Evolutionary conservation across 2,329 filamentous ascomycete species (phyloP), one percentile per base, ranked within the genome.

Genomic region (Pestalotiopsis fici): DNA sequence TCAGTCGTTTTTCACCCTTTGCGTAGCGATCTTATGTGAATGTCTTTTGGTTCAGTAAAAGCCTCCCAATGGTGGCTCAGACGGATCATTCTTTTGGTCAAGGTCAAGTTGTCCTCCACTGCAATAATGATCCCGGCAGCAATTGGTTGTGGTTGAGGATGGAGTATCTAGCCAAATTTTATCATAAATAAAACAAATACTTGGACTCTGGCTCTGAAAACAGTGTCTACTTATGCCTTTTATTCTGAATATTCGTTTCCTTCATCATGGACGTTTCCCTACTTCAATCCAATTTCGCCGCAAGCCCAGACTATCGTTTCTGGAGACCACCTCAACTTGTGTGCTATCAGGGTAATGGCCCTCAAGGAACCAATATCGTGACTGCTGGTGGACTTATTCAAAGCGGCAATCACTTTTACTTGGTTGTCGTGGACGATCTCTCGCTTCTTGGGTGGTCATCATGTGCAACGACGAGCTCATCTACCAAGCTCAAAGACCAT

Each of bases 361-460:
- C 63, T 7, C 27, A 66, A 13, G 66, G 60, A 23, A 25, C 62
- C 15, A 65, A 69, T 39, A 43, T 66, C 1, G 66, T 69, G 28
- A 69, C 68, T 2, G 66, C 63, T 18, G 66, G 68, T 47, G 68
- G 68, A 1, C 64, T 69, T 3, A 63, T 69, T 28, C 64, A 59
- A 55, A 54, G 68, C n/a, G 66, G 68, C 1, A 64, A 63, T n/a
- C 27, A 43, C 11, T 25, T 69, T n/a, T 69, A 69, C 57, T 62
- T 69, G 66, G 3, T 69, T 37, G 62, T 65, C 3, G 66, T 66
- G n/a, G 37, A 68, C 11, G 66, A 69, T 27, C 27, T 68, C 11
- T 66, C 64, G 7, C 54, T 66, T 23, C 35, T 68, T 18, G 66
- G 66, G n/a, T 69, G 68, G 66, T 64, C 59, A 18, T 21, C 66